phyloP scores from a whole-genome alignment of 2,329 filamentous ascomycete genomes.

The Epichloe bromicola region DNA sequence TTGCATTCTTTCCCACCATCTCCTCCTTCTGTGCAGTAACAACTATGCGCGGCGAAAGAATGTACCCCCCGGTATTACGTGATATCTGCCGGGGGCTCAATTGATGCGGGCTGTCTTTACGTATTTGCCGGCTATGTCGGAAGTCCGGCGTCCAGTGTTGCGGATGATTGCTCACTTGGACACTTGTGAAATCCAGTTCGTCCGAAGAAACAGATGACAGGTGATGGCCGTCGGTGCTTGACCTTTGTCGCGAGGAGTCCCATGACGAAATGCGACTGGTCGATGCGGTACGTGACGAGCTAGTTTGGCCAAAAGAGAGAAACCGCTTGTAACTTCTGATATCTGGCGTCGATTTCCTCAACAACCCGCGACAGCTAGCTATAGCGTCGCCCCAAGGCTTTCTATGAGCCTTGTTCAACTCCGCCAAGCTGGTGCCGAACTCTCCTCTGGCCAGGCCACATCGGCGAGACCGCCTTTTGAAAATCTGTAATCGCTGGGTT shows the following conservation, averaged over 20 bases:
- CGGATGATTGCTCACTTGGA: too few relatives aligned
- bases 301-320: conserved; percentile 3
- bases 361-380: conserved; percentile 7
- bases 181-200: not conserved
- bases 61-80: conserved; percentile 5
- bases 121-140: not conserved
- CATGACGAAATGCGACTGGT: conserved; percentile 2
- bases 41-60: conserved; percentile 29
- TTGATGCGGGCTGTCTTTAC: not conserved
- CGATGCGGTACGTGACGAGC: conserved; percentile 1
- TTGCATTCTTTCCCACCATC: conserved; percentile 19
- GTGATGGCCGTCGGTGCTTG: not conserved
- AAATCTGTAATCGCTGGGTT: conserved; percentile 5
- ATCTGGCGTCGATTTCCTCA: conserved; percentile 7
- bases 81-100: conserved; percentile 6
- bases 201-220: conserved; percentile 2
- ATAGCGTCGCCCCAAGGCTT: conserved; percentile 8
- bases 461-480: conserved; percentile 6
- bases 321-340: conserved; percentile 2
- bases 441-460: not conserved
- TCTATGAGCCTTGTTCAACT: conserved; percentile 2
- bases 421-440: conserved; percentile 6
- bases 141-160: not conserved
- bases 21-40: conserved; percentile 29
- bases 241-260: not conserved